Base-by-base conservation (phyloP, 2,329 filamentous ascomycete genomes). In the Cercospora zeina region DNA sequence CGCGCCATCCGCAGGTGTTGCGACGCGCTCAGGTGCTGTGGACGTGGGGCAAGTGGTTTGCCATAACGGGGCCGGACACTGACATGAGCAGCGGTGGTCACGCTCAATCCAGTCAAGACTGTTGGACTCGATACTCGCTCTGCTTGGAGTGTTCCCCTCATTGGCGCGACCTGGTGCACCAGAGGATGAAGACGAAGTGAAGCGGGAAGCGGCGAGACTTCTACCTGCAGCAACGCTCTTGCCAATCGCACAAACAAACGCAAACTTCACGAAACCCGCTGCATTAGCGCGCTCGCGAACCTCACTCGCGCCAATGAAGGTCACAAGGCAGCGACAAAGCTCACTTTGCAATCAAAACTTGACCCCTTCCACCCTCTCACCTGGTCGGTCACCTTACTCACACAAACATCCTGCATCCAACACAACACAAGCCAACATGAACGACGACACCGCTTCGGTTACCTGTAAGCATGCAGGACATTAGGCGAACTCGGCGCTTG, bases 351-450 rank as follows among this genome's bases (percentile, higher is more conserved):
- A 31, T 33, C 49, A 53, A 33, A 9, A 33, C 31, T 34, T 19
- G 14, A 31, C 33, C 27, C n/a, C 24, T 33, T 56, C 36, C 57
- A 7, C 37, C 36, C 55, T 62, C 33, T 45, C 55, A 53, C 54
- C 19, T 50, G 42, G 24, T 47, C 21, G 42, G 24, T 47, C 21
- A 49, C 42, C 6, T 49, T n/a, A 30, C 37, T n/a, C n/a, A n/a
- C 55, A 54, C 45, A 51, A 60, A 59, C 59, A 62, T 60, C 56
- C 37, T 27, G 16, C 37, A 16, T 16, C 54, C 31, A 27, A 45
- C 54, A 57, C 54, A 45, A 37, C 45, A 49, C 58, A 57, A 55
- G 34, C 34, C 33, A 62, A 30, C 42, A 65, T 65, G 60, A 53
- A 19, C 34, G 21, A 56, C 54, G 54, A 56, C 54, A 56, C 11